Evolutionary conservation across 83 land plant species (phyloP).

Genomic region (Picea engelmannii): DNA sequence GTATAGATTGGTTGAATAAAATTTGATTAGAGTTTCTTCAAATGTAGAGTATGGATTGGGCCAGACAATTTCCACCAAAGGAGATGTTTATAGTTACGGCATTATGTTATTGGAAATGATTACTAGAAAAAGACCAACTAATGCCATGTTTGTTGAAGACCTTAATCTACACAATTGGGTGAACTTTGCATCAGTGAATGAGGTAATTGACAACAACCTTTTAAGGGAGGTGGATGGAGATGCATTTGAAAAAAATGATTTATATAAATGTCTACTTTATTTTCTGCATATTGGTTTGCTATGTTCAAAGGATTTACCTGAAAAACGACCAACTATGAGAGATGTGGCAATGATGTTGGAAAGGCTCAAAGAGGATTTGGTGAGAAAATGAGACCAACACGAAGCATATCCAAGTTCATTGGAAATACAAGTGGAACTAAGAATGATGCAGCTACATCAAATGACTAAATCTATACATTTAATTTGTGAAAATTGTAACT

Average conservation of each 20-base stretch:
- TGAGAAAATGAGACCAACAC: neutral
- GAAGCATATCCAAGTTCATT: too few relatives aligned
- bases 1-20: too few relatives aligned
- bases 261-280: neutral
- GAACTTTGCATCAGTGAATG: neutral
- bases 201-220: neutral
- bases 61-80: neutral
- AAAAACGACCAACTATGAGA: neutral
- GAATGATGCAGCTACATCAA: too few relatives aligned
- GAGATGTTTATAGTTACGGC: conserved; percentile 22
- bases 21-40: too few relatives aligned
- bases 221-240: neutral
- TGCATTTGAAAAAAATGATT: neutral
- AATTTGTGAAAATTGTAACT: too few relatives aligned
- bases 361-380: neutral
- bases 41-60: conserved; percentile 8
- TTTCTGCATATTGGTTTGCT: neutral
- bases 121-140: conserved; percentile 16
- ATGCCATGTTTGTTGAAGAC: conserved; percentile 7
- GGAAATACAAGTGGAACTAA: too few relatives aligned
- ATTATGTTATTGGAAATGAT: conserved; percentile 12
- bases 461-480: too few relatives aligned
- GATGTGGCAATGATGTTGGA: neutral
- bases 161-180: neutral
- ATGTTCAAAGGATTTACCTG: neutral